These are phyloP conservation scores for Suillus clintonianus DNA, from an alignment of 768 basidiomycete species.

Conservation along the genomic window DNA sequence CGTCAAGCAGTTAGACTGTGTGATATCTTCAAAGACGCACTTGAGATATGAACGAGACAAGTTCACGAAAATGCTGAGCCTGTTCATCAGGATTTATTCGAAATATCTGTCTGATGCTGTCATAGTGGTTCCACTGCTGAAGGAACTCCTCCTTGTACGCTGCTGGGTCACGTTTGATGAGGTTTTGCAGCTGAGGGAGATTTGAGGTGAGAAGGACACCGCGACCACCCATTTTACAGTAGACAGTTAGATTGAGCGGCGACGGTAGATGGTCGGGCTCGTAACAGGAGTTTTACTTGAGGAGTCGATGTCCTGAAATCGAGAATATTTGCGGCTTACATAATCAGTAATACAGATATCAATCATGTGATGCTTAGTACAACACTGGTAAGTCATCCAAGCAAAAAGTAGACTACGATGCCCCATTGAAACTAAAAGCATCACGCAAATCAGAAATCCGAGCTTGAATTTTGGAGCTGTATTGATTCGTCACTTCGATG, in stretches of 20 bases:
- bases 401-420: neutral
- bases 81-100: slow-evolving; percentile 82
- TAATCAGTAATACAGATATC: neutral
- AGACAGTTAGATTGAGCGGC: neutral
- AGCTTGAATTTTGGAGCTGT: neutral
- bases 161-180: slow-evolving; percentile 91
- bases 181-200: slow-evolving; percentile 92
- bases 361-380: neutral
- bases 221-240: slow-evolving; percentile 37
- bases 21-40: slow-evolving; percentile 33
- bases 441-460: neutral
- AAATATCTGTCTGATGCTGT: slow-evolving; percentile 84
- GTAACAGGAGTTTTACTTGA: neutral
- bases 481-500: neutral
- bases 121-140: slow-evolving; percentile 96
- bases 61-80: slow-evolving; percentile 80
- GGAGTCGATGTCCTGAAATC: neutral
- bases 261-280: neutral
- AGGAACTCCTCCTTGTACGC: slow-evolving; percentile 95
- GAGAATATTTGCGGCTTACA: neutral
- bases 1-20: neutral
- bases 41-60: slow-evolving; percentile 91
- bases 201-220: slow-evolving; percentile 84
- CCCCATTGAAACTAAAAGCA: neutral
- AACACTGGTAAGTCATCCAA: neutral